phyloP scores from a whole-genome alignment of 257 asterid species.

The Solanum pinnatisectum region DNA sequence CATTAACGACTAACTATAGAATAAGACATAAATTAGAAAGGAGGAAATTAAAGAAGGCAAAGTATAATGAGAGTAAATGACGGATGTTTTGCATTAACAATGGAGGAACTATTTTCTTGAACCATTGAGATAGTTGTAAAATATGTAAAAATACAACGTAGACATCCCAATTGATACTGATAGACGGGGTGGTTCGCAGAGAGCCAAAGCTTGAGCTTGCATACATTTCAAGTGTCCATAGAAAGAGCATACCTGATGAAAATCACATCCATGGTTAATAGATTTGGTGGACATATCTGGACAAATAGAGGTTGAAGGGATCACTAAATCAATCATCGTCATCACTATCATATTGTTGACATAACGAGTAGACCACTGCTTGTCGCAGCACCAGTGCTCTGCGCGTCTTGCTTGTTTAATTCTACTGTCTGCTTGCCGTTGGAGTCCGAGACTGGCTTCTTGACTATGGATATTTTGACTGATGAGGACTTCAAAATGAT shows the following conservation, averaged over 20 bases:
- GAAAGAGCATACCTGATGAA: not conserved
- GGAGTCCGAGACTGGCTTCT: conserved; percentile 26
- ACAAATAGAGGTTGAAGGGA: not conserved
- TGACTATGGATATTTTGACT: conserved; percentile 29
- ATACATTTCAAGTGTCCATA: not conserved
- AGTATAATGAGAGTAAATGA: not conserved
- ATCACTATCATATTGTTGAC: conserved; percentile 51
- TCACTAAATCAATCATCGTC: conserved; percentile 23
- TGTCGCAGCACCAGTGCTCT: not conserved
- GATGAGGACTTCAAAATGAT: conserved; percentile 19
- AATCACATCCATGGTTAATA: not conserved
- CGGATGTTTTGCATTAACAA: not conserved
- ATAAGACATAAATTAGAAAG: no score
- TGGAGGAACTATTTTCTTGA: not conserved
- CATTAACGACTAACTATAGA: no score
- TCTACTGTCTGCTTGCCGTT: not conserved
- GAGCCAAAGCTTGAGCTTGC: not conserved
- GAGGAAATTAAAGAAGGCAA: not conserved
- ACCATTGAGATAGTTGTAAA: not conserved
- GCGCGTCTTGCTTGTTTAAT: conserved; percentile 6
- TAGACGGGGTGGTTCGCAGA: not conserved
- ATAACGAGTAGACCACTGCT: conserved; percentile 37
- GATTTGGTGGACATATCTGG: not conserved
- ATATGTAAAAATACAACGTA: not conserved
- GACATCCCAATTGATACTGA: not conserved